A percentile compares a stretch with the other conserved stretches of the same genome.
Evolutionary conservation across 345 rosid species (phyloP).

Genomic region (Zanthoxylum bungeanum): DNA sequence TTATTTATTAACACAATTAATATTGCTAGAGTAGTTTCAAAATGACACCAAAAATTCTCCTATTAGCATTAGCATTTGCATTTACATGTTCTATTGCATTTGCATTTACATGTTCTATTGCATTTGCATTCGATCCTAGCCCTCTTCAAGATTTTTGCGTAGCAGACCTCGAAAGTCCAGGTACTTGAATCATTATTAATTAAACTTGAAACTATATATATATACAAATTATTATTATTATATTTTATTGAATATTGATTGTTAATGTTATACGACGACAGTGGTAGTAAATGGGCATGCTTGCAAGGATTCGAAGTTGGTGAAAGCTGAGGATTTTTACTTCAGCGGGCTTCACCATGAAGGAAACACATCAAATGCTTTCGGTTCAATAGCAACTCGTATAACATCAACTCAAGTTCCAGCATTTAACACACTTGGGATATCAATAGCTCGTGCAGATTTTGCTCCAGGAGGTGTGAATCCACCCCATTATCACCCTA

Average conservation of each 20-base stretch:
- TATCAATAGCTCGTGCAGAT: constrained; percentile 18
- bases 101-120: background rate
- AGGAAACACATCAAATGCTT: constrained; percentile 4
- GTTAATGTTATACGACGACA: background rate
- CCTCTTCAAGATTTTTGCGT: constrained; percentile 20
- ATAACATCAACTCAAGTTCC: constrained; percentile 10
- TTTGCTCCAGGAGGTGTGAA: constrained; percentile 12
- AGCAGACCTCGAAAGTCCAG: constrained; percentile 7
- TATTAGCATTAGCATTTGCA: background rate
- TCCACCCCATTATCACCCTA: constrained; percentile 20
- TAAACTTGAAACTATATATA: background rate
- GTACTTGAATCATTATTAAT: background rate
- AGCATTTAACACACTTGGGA: constrained; percentile 21
- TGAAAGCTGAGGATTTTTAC: constrained; percentile 8
- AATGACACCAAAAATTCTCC: background rate
- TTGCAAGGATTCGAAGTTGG: constrained; percentile 13
- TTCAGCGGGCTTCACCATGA: background rate
- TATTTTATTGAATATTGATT: background rate
- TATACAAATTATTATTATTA: no score
- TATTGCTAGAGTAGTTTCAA: no score
- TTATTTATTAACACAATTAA: background rate
- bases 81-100: background rate
- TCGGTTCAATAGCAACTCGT: constrained; percentile 8
- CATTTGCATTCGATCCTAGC: constrained; percentile 1
- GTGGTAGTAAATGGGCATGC: constrained; percentile 11